phyloP scores from a whole-genome alignment of 108 stramenopile genomes.

The Discostella stelligeroides region DNA sequence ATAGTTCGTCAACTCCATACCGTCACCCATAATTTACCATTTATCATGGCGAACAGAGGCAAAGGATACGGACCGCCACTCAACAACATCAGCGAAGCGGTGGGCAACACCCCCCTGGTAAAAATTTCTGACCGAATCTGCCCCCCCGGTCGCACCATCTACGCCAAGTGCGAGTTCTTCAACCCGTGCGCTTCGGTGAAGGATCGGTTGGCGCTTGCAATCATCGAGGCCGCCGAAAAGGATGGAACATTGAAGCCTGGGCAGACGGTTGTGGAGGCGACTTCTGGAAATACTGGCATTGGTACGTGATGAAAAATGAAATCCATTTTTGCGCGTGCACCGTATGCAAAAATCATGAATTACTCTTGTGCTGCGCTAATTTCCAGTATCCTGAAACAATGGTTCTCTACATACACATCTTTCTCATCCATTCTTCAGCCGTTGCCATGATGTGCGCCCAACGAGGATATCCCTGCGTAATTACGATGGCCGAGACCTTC shows the following conservation, averaged over 20 bases:
- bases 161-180: slow-evolving; percentile 83
- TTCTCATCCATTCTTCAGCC: slow-evolving; percentile 12
- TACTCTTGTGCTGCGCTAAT: too few species aligned
- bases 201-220: slow-evolving; percentile 84
- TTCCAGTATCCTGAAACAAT: too few species aligned
- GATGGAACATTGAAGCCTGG: slow-evolving; percentile 84
- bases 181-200: slow-evolving; percentile 90
- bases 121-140: slow-evolving; percentile 53
- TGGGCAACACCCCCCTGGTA: slow-evolving; percentile 67
- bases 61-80: slow-evolving; percentile 52
- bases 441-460: slow-evolving; percentile 59
- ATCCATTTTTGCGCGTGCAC: slow-evolving; percentile 5
- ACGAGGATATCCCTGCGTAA: slow-evolving; percentile 79
- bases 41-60: slow-evolving; percentile 23
- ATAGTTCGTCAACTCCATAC: too few species aligned
- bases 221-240: slow-evolving; percentile 87
- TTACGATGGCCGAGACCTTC: slow-evolving; percentile 74
- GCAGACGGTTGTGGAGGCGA: slow-evolving; percentile 92
- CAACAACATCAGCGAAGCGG: slow-evolving; percentile 55
- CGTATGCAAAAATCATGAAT: not conserved
- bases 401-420: too few species aligned
- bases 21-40: not conserved
- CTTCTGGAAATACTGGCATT: slow-evolving; percentile 96
- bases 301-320: slow-evolving; percentile 26
- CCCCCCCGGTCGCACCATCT: slow-evolving; percentile 66